A percentile compares a stretch with the other conserved stretches of the same genome.
Evolutionary conservation across 2,329 filamentous ascomycete species (phyloP).

Genomic region (Setomelanomma holmii): DNA sequence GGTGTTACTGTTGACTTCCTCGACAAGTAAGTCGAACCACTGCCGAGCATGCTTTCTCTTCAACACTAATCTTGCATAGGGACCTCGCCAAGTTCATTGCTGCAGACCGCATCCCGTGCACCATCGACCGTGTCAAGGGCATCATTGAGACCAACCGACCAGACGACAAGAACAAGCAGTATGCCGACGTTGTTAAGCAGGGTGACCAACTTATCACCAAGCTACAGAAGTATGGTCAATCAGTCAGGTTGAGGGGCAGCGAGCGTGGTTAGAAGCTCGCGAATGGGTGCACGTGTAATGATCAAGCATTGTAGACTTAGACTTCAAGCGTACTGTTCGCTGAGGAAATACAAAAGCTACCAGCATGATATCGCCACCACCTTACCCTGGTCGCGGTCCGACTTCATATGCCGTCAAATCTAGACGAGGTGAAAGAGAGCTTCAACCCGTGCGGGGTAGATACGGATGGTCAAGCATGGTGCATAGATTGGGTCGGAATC

Average conservation of each 20-base stretch:
- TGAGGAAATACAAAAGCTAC: conserved; percentile 18
- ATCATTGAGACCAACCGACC: conserved; percentile 98
- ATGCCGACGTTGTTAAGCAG: conserved; percentile 96
- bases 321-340: conserved; percentile 19
- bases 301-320: conserved; percentile 32
- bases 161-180: conserved; percentile 99
- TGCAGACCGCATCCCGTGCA: conserved; percentile 91
- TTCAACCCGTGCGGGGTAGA: too few relatives aligned
- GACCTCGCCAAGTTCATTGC: conserved; percentile 98
- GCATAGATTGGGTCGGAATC: too few relatives aligned
- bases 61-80: conserved; percentile 54
- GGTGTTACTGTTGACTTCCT: conserved; percentile 96
- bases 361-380: background rate
- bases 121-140: conserved; percentile 94
- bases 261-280: conserved; percentile 73
- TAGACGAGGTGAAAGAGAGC: too few relatives aligned
- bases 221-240: conserved; percentile 98
- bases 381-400: background rate
- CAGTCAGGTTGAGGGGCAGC: conserved; percentile 90
- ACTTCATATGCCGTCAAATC: background rate
- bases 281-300: conserved; percentile 24
- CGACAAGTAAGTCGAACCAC: conserved; percentile 72
- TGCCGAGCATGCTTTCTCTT: background rate
- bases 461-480: too few relatives aligned
- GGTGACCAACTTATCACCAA: conserved; percentile 98